A percentile compares a stretch with the other conserved stretches of the same genome.
Evolutionary conservation across 345 rosid genomes (phyloP).

Genomic region (Euclidium syriacum): DNA sequence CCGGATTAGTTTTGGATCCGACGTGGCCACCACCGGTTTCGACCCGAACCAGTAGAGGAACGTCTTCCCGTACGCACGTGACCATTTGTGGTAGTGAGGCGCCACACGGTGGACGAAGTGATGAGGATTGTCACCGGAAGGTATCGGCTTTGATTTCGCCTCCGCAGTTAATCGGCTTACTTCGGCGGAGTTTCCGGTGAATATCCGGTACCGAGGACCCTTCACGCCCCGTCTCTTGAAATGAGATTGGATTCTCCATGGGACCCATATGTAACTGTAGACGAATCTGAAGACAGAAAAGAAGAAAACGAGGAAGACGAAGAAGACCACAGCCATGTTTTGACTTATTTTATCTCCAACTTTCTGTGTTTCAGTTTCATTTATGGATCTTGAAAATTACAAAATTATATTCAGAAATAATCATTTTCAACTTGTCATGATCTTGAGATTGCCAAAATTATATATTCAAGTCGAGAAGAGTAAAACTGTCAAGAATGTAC

Average conservation of each 20-base stretch:
- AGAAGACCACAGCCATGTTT: conserved; percentile 12
- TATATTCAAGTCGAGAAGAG: neutral
- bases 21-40: conserved; percentile 52
- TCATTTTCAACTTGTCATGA: neutral
- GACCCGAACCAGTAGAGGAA: conserved; percentile 80
- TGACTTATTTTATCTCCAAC: neutral
- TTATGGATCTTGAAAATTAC: conserved; percentile 9
- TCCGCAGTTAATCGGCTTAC: conserved; percentile 35
- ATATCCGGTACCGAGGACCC: conserved; percentile 56
- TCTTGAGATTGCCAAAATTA: neutral
- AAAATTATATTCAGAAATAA: neutral
- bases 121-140: conserved; percentile 31
- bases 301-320: conserved; percentile 16
- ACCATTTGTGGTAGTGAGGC: conserved; percentile 63
- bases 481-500: neutral
- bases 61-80: conserved; percentile 46
- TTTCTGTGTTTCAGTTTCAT: neutral
- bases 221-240: conserved; percentile 44
- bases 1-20: conserved; percentile 59
- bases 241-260: conserved; percentile 49
- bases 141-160: conserved; percentile 41
- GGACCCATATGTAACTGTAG: conserved; percentile 44
- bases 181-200: conserved; percentile 62
- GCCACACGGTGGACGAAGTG: conserved; percentile 40
- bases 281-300: conserved; percentile 32